phyloP scores from a whole-genome alignment of 1,139 yeast genomes.

The Blastobotrys elegans region DNA sequence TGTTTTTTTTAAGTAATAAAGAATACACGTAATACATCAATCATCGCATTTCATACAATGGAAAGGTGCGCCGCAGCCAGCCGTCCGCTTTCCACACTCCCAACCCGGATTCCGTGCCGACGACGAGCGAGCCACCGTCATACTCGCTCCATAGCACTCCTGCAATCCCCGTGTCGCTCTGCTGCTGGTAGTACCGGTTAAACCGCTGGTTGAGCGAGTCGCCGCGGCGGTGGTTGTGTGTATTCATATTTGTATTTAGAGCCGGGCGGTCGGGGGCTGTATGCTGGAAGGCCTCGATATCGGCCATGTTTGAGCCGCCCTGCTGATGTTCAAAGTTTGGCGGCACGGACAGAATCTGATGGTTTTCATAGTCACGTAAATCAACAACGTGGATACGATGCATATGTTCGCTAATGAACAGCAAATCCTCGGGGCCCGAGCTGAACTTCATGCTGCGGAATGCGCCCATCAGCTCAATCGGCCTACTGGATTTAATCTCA shows the following conservation, averaged over 20 bases:
- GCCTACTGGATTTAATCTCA: conserved; percentile 37
- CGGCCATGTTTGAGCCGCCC: neutral
- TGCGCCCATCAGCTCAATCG: conserved; percentile 43
- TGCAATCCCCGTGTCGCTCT: conserved; percentile 31
- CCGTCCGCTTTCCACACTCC: conserved; percentile 33
- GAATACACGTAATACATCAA: neutral
- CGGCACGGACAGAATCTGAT: conserved; percentile 67
- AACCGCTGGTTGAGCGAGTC: conserved; percentile 9
- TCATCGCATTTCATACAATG: conserved; percentile 14
- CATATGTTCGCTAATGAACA: conserved; percentile 76
- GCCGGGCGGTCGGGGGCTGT: neutral
- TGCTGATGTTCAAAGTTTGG: neutral
- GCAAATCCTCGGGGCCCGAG: conserved; percentile 65
- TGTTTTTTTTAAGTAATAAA: too few relatives aligned
- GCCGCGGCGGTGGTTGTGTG: neutral
- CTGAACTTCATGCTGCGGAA: conserved; percentile 67
- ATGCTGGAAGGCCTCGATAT: conserved; percentile 6
- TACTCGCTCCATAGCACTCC: conserved; percentile 35
- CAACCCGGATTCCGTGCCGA: conserved; percentile 36
- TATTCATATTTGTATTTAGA: neutral
- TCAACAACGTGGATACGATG: conserved; percentile 83
- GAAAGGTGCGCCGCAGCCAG: conserved; percentile 30
- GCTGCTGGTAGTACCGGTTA: conserved; percentile 4
- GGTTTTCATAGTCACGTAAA: conserved; percentile 63
- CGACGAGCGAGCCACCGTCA: conserved; percentile 35